phyloP scores from a whole-genome alignment of 345 rosid genomes.

The Melaleuca alternifolia region DNA sequence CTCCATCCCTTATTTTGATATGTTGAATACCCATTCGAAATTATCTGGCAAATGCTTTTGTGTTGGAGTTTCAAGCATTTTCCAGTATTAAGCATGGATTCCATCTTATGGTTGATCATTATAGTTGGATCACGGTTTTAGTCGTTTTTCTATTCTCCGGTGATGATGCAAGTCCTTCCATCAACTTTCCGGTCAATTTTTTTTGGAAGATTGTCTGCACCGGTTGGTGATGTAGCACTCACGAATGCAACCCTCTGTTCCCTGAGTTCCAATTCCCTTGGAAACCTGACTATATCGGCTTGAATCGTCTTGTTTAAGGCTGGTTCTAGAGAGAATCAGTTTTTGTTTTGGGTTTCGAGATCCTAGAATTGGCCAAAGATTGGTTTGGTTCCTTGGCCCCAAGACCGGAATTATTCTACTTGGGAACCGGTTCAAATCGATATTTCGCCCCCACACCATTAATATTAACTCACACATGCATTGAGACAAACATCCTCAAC shows the following conservation, averaged over 20 bases:
- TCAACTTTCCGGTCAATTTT: no score
- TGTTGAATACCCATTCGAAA: not conserved
- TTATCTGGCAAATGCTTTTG: not conserved
- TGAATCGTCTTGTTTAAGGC: not conserved
- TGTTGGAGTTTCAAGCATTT: not conserved
- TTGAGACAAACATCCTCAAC: not conserved
- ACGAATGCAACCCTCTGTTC: no score
- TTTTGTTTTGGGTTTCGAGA: not conserved
- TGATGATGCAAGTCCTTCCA: no score
- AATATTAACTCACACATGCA: not conserved
- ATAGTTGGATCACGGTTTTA: no score
- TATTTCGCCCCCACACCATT: not conserved
- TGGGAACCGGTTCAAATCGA: not conserved
- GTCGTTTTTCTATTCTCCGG: no score
- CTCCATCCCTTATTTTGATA: not conserved
- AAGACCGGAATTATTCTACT: not conserved
- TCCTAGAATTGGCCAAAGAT: not conserved
- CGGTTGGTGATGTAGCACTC: no score
- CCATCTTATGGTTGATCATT: not conserved
- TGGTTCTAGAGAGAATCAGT: not conserved
- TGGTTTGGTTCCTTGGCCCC: not conserved
- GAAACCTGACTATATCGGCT: no score
- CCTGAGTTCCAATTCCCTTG: no score
- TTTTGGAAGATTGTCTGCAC: no score
- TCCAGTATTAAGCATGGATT: not conserved